Evolutionary conservation across 345 rosid genomes (phyloP).

Genomic region (Clarkia xantiana): DNA sequence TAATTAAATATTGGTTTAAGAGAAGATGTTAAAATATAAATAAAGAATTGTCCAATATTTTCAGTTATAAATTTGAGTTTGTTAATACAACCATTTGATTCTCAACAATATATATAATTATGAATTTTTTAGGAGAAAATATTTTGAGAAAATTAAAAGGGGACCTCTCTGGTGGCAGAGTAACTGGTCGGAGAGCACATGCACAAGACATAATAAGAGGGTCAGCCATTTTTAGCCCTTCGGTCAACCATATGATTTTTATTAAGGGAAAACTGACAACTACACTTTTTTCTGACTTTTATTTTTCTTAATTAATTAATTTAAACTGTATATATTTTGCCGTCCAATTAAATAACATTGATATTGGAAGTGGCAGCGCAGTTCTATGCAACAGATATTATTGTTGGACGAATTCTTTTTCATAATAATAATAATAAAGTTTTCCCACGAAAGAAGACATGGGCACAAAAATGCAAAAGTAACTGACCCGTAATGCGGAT

Average conservation of each 20-base stretch:
- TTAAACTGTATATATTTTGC: background rate
- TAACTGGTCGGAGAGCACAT: constrained; percentile 5
- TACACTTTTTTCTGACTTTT: background rate
- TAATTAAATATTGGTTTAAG: no score
- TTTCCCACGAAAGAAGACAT: no score
- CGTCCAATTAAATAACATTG: background rate
- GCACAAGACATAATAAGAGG: constrained; percentile 2
- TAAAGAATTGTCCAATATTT: no score
- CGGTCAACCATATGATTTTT: constrained; percentile 10
- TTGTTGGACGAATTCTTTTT: no score
- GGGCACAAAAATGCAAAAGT: background rate
- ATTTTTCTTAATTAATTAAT: background rate
- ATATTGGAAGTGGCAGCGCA: background rate
- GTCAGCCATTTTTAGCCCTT: background rate
- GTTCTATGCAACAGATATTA: background rate
- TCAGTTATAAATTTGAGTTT: no score
- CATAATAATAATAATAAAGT: no score
- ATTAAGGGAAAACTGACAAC: constrained; percentile 1
- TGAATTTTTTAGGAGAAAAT: no score
- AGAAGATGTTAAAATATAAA: no score
- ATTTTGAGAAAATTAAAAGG: background rate
- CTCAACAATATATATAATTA: no score
- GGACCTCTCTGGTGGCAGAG: constrained; percentile 8
- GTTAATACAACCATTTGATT: no score
- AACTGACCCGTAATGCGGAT: constrained; percentile 51